Evolutionary conservation across 2,329 filamentous ascomycete genomes (phyloP), one percentile per base, ranked within the genome.

Genomic region (Ophiocordyceps camponoti-floridani): DNA sequence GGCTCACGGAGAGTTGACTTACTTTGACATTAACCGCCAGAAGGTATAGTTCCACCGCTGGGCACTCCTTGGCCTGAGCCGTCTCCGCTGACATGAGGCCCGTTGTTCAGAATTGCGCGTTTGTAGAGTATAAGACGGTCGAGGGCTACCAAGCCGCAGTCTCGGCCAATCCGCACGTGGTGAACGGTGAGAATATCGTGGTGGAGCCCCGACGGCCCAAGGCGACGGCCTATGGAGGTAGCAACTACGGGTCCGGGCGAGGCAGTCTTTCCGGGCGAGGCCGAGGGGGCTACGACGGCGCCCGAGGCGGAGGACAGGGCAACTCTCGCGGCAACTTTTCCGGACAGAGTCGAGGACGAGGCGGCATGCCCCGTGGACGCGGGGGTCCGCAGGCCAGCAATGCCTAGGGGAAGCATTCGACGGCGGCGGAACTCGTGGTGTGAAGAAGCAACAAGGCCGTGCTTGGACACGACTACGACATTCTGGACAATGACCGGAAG

Each of bases 181-280:
- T 98, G 50, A 84, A 82, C 54, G 82, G 79, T 53, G 82, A 94
- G 62, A 79, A 77, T 56, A 82, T 98, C 54, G 72, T 77, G 49
- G 83, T 98, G 46, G 91, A 96, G 66, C 84, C 89, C 60, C 87
- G 91, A 50, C 85, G 86, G 52, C 77, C 82, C 54, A 85, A 86
- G 63, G 68, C 78, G 41, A 73, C 69, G 50, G 75, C 77, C 45
- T 84, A 79, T 51, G 82, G 79, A 45, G 79, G 82, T 47, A 76
- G 76, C 58, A 82, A 78, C 63, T 77, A 76, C 58, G 69, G 70
- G 53, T 62, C 73, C 49, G 71, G 70, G 51, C 76, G 82, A 49
- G 79, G 80, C 44, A 74, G 73, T 50, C 54, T 62, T 43, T 67
- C 74, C 52, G 70, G 71, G 51, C 76, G 81, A 55, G 78, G 80